These are phyloP conservation scores for Paecilomyces formosus DNA, from an alignment of 2,329 filamentous ascomycete genomes.

Conservation along the genomic window DNA sequence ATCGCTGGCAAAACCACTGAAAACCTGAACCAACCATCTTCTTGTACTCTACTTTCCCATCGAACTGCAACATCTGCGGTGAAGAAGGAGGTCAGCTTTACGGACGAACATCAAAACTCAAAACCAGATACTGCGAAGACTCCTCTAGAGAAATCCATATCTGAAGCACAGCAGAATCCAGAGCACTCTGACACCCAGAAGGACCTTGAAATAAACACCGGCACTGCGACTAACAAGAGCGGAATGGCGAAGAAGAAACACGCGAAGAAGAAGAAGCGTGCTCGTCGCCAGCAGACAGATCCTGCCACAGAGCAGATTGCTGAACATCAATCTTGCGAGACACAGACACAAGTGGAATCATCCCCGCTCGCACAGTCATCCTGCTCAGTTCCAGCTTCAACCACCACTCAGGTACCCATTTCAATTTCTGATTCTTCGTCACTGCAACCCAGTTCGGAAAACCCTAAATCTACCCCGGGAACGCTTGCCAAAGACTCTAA, in stretches of 20 bases:
- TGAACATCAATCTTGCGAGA: background rate
- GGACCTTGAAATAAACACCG: slow-evolving; percentile 9
- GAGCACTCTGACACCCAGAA: background rate
- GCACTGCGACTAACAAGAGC: slow-evolving; percentile 25
- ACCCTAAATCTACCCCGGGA: background rate
- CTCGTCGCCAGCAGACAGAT: background rate
- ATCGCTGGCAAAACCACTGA: background rate
- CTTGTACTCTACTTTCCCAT: background rate
- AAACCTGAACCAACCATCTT: background rate
- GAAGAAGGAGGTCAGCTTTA: background rate
- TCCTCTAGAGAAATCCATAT: background rate
- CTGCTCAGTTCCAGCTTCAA: background rate
- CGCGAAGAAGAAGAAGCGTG: slow-evolving; percentile 22
- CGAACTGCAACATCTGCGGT: background rate
- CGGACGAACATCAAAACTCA: background rate
- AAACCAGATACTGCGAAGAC: background rate
- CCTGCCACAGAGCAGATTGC: background rate
- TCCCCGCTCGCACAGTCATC: background rate
- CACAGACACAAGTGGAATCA: background rate
- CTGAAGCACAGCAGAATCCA: background rate
- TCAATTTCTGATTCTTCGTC: background rate
- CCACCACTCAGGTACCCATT: background rate
- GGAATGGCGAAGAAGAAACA: slow-evolving; percentile 31
- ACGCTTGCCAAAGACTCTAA: background rate
- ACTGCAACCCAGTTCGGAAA: background rate